Base-by-base conservation (phyloP, 257 asterid genomes). In the Misopates orontium region DNA sequence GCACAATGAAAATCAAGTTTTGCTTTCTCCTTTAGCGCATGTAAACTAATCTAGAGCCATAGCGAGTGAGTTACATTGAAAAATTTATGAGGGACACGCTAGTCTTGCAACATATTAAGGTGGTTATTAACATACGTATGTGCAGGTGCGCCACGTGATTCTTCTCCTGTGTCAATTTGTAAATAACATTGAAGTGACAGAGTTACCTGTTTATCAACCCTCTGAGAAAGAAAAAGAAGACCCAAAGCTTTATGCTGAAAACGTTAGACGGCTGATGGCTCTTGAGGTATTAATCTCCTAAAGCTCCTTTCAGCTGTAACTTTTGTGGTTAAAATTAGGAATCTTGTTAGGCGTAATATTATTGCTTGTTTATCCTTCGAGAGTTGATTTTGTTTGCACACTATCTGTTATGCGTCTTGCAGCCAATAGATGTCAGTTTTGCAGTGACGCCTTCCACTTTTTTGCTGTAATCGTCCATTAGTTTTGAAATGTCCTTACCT, bases 121-220 rank as follows among this genome's bases (percentile, higher is more conserved):
- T 83, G 78, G 64, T 78, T 78, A 36, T 36, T 75, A 39, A 20
- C 41, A 10, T 39, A 11, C 44, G 0, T 24, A 71, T 74, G 53
- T 80, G 77, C 95, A 91, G 98, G 85, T 49, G 13, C 90, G 96
- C 60, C 98, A 91, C 77, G 84, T 91, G 73, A 73, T 91, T 74
- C 82, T 83, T 69, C 95, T 91, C 69, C 92, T 91, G 67, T 85
- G 96, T 81, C 98, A 91, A 79, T 85, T 86, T 80, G 91, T 80
- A 62, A 91, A 89, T 76, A 68, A 80, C 74, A 64, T 91, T 63
- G 92, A 91, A 79, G 96, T 85, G 77, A 85, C 67, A 20, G 72
- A 82, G 56, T 82, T 91, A 67, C 98, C 98, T 24, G 77, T 87
- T 58, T 89, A 91, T 75, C 79, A 74, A 62, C 98, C 98, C 60